Percentiles rank a stretch among this genome's conserved stretches.
These are phyloP conservation scores for Scedosporium apiospermum DNA, from an alignment of 2,329 filamentous ascomycete species.

Conservation along the genomic window DNA sequence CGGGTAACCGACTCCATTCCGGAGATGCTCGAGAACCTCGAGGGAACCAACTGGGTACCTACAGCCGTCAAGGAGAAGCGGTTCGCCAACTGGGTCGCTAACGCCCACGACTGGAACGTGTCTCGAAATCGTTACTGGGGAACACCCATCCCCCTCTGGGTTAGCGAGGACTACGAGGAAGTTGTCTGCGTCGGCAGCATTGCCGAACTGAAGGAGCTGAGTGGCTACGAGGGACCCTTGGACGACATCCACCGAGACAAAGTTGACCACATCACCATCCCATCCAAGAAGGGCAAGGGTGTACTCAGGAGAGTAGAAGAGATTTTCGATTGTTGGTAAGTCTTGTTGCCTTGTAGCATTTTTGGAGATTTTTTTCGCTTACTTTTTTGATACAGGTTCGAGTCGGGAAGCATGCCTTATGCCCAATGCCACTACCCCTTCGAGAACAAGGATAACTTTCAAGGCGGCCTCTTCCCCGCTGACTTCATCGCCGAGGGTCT, in stretches of 20 bases:
- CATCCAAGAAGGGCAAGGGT: constrained; percentile 16
- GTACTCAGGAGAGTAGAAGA: constrained; percentile 16
- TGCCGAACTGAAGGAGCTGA: constrained; percentile 15
- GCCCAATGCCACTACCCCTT: constrained; percentile 17
- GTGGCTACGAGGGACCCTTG: constrained; percentile 14
- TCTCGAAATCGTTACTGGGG: constrained; percentile 17
- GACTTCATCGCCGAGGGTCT: constrained; percentile 19
- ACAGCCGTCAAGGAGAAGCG: constrained; percentile 16
- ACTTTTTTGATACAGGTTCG: constrained; percentile 11
- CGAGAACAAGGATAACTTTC: constrained; percentile 14
- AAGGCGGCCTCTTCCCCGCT: constrained; percentile 14
- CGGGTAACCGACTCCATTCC: constrained; percentile 14
- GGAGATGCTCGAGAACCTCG: constrained; percentile 15
- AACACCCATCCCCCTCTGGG: constrained; percentile 17
- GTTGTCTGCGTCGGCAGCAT: constrained; percentile 16
- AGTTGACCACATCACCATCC: constrained; percentile 17
- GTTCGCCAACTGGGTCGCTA: constrained; percentile 17
- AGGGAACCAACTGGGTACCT: constrained; percentile 16
- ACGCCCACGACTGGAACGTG: constrained; percentile 16
- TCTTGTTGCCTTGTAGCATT: not conserved
- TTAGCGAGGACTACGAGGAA: constrained; percentile 17
- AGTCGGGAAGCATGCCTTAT: constrained; percentile 18
- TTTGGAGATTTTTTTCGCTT: not conserved
- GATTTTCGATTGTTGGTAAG: constrained; percentile 19
- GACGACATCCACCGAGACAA: constrained; percentile 16